These are phyloP conservation scores for Trichosporon sp. DNA, from an alignment of 1,284 basidiomycete species.

Conservation along the genomic window DNA sequence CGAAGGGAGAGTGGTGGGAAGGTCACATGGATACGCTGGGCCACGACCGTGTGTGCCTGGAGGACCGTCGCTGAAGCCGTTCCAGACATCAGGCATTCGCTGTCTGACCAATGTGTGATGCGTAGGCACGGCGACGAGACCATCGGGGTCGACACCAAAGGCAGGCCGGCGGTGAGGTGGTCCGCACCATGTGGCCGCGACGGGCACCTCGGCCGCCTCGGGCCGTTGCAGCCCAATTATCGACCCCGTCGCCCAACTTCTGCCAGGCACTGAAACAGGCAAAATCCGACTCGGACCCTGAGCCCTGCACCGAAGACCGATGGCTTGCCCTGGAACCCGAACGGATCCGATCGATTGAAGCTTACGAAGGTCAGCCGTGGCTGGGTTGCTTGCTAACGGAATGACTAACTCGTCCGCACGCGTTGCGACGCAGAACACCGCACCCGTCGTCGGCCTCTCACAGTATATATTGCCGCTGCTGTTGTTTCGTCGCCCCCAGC, in stretches of 20 bases:
- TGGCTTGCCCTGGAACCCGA: slow-evolving; percentile 6
- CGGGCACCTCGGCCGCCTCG: no score
- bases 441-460: neutral
- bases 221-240: neutral
- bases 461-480: neutral
- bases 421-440: neutral
- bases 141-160: no score
- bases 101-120: neutral
- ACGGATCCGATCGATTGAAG: slow-evolving; percentile 1
- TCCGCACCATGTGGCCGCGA: neutral
- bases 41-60: neutral
- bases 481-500: neutral
- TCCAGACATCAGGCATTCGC: neutral
- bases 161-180: no score
- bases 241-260: neutral
- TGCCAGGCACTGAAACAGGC: neutral
- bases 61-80: no score
- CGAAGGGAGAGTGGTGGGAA: neutral
- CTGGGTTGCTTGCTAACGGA: neutral
- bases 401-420: neutral
- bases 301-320: neutral
- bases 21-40: neutral
- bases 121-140: neutral
- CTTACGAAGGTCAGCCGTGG: neutral
- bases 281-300: neutral